These are phyloP conservation scores for Ophiostoma perfectum DNA, from an alignment of 2,329 filamentous ascomycete species.

Conservation along the genomic window DNA sequence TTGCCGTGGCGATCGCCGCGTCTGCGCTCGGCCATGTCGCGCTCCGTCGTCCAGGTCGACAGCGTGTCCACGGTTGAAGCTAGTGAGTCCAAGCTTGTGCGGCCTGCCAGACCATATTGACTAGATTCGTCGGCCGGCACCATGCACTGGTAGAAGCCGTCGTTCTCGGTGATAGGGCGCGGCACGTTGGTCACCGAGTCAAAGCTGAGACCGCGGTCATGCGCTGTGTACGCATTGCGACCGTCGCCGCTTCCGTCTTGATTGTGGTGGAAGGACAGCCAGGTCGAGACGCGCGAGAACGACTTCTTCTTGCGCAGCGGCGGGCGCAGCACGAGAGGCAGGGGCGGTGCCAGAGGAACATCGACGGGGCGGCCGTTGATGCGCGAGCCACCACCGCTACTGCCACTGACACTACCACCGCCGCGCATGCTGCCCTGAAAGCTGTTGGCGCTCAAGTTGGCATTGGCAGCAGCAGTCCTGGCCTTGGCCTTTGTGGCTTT, in stretches of 20 bases:
- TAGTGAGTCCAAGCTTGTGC: constrained; percentile 42
- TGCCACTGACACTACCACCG: constrained; percentile 3
- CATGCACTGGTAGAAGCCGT: constrained; percentile 55
- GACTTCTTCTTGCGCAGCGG: constrained; percentile 62
- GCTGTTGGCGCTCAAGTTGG: constrained; percentile 12
- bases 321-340: constrained; percentile 55
- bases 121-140: too few relatives aligned
- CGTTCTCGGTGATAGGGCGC: constrained; percentile 44
- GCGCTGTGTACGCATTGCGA: not conserved
- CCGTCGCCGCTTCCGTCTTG: not conserved
- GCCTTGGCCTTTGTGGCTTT: constrained; percentile 19
- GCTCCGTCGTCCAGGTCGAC: constrained; percentile 47
- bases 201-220: constrained; percentile 39
- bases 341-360: constrained; percentile 47
- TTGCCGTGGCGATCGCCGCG: constrained; percentile 31
- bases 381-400: constrained; percentile 21
- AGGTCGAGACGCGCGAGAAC: constrained; percentile 56
- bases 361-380: constrained; percentile 32
- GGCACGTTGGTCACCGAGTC: constrained; percentile 53
- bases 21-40: constrained; percentile 34
- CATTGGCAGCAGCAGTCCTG: not conserved
- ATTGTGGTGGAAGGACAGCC: constrained; percentile 42
- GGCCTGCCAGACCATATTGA: constrained; percentile 33
- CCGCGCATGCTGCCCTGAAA: not conserved
- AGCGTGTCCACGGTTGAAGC: constrained; percentile 36